Percentiles rank a stretch among this genome's conserved stretches.
phyloP scores from a whole-genome alignment of 768 basidiomycete species.

The Russula virescens region DNA sequence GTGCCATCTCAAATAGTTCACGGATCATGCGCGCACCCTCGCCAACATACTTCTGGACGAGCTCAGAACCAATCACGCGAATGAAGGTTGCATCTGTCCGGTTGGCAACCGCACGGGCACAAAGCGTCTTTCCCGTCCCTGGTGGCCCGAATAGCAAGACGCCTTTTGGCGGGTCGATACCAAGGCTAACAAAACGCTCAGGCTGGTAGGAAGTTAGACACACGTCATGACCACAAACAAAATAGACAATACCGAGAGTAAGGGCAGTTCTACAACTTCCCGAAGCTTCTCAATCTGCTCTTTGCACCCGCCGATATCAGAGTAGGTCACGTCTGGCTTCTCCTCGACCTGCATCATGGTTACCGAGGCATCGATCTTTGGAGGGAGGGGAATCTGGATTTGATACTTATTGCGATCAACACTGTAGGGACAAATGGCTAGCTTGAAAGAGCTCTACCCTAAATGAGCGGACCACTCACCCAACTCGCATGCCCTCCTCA shows the following conservation, averaged over 20 bases:
- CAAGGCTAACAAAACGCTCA: constrained; percentile 96
- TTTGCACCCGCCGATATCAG: constrained; percentile 97
- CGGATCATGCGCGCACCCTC: constrained; percentile 99
- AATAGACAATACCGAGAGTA: constrained; percentile 68
- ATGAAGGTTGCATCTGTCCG: constrained; percentile 99
- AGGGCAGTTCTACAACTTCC: constrained; percentile 95
- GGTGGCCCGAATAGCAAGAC: constrained; percentile 94
- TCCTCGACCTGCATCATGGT: constrained; percentile 99
- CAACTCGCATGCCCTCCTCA: constrained; percentile 99
- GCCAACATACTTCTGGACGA: constrained; percentile 99
- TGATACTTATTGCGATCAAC: constrained; percentile 97
- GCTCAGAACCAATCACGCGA: constrained; percentile 96
- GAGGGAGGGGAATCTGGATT: constrained; percentile 96
- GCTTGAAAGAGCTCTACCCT: constrained; percentile 3
- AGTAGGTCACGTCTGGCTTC: constrained; percentile 97
- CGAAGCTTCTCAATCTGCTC: constrained; percentile 99
- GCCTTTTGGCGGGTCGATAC: constrained; percentile 98
- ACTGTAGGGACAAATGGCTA: constrained; percentile 36
- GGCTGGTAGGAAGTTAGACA: constrained; percentile 50
- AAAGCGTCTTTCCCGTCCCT: constrained; percentile 97
- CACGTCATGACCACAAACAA: not conserved
- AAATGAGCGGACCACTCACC: constrained; percentile 48
- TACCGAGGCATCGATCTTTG: constrained; percentile 98
- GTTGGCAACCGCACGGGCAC: constrained; percentile 97
- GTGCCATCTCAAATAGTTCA: constrained; percentile 98